Base-by-base conservation (phyloP, 345 rosid species). In the Salix dunnii region DNA sequence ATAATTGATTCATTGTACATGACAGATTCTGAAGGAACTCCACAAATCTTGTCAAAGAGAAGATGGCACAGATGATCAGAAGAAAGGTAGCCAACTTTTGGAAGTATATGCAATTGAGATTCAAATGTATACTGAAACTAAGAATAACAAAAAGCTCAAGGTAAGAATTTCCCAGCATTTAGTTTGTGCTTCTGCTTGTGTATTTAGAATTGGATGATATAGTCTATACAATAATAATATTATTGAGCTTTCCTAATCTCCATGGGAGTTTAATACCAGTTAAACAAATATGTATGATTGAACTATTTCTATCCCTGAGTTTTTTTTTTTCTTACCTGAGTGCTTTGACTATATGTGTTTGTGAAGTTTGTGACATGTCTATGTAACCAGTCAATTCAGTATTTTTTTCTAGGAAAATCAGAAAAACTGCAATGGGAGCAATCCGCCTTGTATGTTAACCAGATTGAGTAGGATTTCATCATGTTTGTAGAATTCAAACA, bases 41-140 rank as follows among this genome's bases (percentile, higher is more conserved):
- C 97, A 94, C 79, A 96, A 94, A 81, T 91, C 98, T 80, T 96
- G 99, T 82, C 98, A 94, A 86, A 88, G 84, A 77, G 99, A 94
- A 82, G 99, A 94, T 88, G 98, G 98, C 73, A 85, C 98, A 25
- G 98, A 96, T 88, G 98, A 96, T 84, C 99, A 92, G 81, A 96
- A 96, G 92, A 96, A 96, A 89, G 98, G 99, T 78, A 96, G 97
- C 83, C 99, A 96, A 80, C 96, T 96, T 77, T 88, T 96, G 83
- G 99, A 96, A 89, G 99, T 94, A 3, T 96, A 92, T 74, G 99
- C 98, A 40, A 91, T 96, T 76, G 98, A 94, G 84, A 96, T 96
- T 77, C 99, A 96, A 85, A 92, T 96, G 91, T 94, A 92, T 84
- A 96, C 97, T 16, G 98, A 90, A 85, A 96, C 97, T 61, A 96